phyloP scores from a whole-genome alignment of 352 stramenopile species.

The Phytophthora multivora region DNA sequence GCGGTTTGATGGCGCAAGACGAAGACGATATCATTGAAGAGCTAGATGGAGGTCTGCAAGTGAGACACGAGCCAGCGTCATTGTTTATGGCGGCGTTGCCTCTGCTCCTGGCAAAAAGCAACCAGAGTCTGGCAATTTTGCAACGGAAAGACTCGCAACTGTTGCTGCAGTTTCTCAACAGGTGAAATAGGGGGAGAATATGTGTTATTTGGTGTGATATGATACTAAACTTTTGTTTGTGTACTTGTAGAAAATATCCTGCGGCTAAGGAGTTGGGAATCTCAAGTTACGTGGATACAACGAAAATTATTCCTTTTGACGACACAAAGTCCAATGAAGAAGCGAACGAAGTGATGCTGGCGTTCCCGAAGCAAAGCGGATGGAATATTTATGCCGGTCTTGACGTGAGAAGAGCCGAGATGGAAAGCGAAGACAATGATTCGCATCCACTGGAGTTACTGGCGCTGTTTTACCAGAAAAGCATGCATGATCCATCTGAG shows the following conservation, averaged over 20 bases:
- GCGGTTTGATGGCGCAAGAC: not conserved
- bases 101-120: conserved; percentile 54
- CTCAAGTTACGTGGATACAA: conserved; percentile 34
- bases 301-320: conserved; percentile 49
- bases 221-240: not conserved
- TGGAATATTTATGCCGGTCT: conserved; percentile 51
- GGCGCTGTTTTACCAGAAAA: conserved; percentile 47
- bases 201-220: not conserved
- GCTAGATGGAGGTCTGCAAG: not conserved
- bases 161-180: conserved; percentile 61
- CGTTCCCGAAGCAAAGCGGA: conserved; percentile 42
- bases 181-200: conserved; percentile 6
- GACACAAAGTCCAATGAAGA: conserved; percentile 35
- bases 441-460: conserved; percentile 40
- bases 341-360: conserved; percentile 43
- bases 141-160: conserved; percentile 47
- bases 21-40: conserved; percentile 8
- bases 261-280: conserved; percentile 52
- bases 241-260: conserved; percentile 49
- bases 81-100: conserved; percentile 60
- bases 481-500: conserved; percentile 15
- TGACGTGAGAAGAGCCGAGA: conserved; percentile 47
- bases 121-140: conserved; percentile 64
- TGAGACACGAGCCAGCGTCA: conserved; percentile 27
- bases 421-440: not conserved